Percentiles rank a stretch among this genome's conserved stretches.
These are phyloP conservation scores for Trichaptum fuscoviolaceum DNA, from an alignment of 768 basidiomycete genomes.

Conservation along the genomic window DNA sequence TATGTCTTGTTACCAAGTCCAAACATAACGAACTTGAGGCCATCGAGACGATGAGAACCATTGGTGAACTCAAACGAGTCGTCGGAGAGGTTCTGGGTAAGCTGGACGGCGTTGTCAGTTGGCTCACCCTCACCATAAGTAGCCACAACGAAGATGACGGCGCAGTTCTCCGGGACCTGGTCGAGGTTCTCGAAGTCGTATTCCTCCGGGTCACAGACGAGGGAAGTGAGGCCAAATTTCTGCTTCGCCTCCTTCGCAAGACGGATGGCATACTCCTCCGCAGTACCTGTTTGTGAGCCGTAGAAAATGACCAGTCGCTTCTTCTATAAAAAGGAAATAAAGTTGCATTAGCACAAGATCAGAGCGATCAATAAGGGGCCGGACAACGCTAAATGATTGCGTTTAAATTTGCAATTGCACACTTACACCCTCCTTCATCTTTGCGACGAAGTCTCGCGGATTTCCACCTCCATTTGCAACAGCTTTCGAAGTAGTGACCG, in stretches of 20 bases:
- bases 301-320: constrained; percentile 97
- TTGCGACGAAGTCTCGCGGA: constrained; percentile 89
- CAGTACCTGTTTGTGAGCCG: constrained; percentile 97
- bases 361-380: constrained; percentile 6
- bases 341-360: constrained; percentile 1
- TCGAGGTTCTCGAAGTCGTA: constrained; percentile 98
- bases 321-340: constrained; percentile 50
- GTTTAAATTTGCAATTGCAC: not conserved
- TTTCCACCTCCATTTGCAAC: constrained; percentile 65
- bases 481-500: constrained; percentile 38
- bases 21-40: constrained; percentile 93
- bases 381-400: constrained; percentile 2
- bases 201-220: constrained; percentile 98
- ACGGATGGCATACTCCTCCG: constrained; percentile 96
- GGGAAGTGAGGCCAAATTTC: constrained; percentile 90
- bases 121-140: constrained; percentile 99
- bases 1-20: constrained; percentile 91
- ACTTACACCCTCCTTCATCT: constrained; percentile 91
- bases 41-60: constrained; percentile 67
- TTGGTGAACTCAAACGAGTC: constrained; percentile 83
- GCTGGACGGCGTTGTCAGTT: constrained; percentile 93
- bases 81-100: constrained; percentile 90
- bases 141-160: constrained; percentile 93
- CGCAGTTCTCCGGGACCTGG: constrained; percentile 78
- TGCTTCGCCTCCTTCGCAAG: constrained; percentile 97